phyloP scores from a whole-genome alignment of 495 filamentous ascomycete genomes.

The Cercophora samala region DNA sequence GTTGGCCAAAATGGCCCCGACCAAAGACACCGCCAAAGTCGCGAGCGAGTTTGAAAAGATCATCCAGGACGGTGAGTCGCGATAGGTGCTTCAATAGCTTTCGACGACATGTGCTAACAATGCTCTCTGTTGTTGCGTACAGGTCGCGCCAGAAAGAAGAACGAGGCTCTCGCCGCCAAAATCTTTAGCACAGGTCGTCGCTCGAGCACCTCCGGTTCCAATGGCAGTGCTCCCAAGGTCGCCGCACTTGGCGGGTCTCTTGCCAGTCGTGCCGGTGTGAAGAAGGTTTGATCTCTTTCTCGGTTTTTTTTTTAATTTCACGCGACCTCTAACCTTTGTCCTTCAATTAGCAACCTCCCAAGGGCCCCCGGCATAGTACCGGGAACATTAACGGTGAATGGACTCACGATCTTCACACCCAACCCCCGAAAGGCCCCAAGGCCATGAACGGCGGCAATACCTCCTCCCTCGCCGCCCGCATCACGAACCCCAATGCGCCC shows the following conservation, averaged over 20 bases:
- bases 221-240: slow-evolving; percentile 8
- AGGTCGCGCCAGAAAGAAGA: slow-evolving; percentile 68
- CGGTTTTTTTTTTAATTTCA: neutral
- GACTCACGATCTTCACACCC: slow-evolving; percentile 54
- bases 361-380: slow-evolving; percentile 24
- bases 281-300: slow-evolving; percentile 57
- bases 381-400: slow-evolving; percentile 55
- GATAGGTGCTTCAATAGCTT: slow-evolving; percentile 2
- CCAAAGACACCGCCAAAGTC: slow-evolving; percentile 36
- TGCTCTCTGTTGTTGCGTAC: slow-evolving; percentile 20
- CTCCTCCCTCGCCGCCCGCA: slow-evolving; percentile 43
- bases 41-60: slow-evolving; percentile 62
- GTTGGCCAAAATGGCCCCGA: slow-evolving; percentile 28
- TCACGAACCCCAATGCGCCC: slow-evolving; percentile 38
- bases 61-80: slow-evolving; percentile 56
- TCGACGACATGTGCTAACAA: slow-evolving; percentile 18
- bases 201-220: slow-evolving; percentile 52
- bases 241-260: slow-evolving; percentile 53
- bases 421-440: slow-evolving; percentile 34
- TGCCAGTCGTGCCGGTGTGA: slow-evolving; percentile 71
- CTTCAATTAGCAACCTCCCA: slow-evolving; percentile 13
- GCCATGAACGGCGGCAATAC: slow-evolving; percentile 22
- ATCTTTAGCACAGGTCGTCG: slow-evolving; percentile 66
- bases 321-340: no score
- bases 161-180: slow-evolving; percentile 66